Percentiles rank a stretch among this genome's conserved stretches.
Conservation (phyloP, 2,329 filamentous ascomycete species). For the Xylariaceae sp. region DNA sequence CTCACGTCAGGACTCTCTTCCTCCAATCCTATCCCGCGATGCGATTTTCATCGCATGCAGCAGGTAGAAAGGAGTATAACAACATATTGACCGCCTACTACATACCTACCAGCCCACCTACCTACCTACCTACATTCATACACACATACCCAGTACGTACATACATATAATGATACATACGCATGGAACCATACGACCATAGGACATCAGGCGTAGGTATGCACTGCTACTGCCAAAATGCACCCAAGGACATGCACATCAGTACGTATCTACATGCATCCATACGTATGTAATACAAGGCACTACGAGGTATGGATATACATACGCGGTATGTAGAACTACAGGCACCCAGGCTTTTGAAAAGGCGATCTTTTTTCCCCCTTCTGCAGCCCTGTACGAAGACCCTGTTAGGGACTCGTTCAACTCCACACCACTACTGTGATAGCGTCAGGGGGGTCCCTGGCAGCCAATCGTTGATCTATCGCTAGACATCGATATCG, state of each 20-base stretch:
- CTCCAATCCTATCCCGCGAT: constrained; percentile 22
- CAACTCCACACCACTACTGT: constrained; percentile 28
- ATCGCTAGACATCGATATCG: constrained; percentile 27
- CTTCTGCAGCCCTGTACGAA: constrained; percentile 28
- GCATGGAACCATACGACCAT: too few species aligned
- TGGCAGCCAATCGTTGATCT: constrained; percentile 22
- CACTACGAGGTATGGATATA: too few species aligned
- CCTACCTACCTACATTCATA: too few species aligned
- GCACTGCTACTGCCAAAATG: too few species aligned
- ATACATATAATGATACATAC: too few species aligned
- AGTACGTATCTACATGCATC: too few species aligned
- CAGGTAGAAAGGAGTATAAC: neutral
- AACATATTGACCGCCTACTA: neutral
- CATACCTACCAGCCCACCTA: too few species aligned
- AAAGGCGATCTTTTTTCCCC: constrained; percentile 24
- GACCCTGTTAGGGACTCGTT: constrained; percentile 24
- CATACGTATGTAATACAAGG: too few species aligned
- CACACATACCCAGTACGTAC: too few species aligned
- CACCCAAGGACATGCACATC: too few species aligned
- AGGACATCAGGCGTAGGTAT: too few species aligned
- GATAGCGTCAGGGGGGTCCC: constrained; percentile 28
- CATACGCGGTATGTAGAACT: too few species aligned
- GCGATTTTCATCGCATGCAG: neutral
- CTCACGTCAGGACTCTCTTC: constrained; percentile 28
- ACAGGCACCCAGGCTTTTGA: constrained; percentile 13